These are phyloP conservation scores for Nannochloris sp. DNA, from an alignment of 139 green algal species.

Conservation along the genomic window DNA sequence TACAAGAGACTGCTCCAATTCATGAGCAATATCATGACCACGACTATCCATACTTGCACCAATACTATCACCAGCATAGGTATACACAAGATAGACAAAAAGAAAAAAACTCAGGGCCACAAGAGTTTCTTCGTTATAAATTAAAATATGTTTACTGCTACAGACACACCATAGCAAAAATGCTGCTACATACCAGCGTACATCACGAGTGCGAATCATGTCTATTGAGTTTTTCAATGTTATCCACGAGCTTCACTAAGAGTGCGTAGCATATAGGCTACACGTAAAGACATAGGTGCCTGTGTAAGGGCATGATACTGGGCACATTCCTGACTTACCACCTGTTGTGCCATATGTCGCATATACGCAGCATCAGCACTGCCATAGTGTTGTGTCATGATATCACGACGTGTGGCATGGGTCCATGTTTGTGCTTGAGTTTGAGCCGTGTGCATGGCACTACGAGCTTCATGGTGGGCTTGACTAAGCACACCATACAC, in stretches of 20 bases:
- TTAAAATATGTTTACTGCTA: conserved; percentile 43
- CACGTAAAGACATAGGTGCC: not conserved
- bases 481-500: not conserved
- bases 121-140: conserved; percentile 44
- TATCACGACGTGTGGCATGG: not conserved
- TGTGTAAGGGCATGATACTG: not conserved
- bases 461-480: not conserved
- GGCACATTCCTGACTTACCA: not conserved
- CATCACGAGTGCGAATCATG: not conserved
- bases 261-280: not conserved
- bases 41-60: conserved; percentile 31
- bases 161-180: conserved; percentile 42
- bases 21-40: conserved; percentile 25
- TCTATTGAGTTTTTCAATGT: not conserved
- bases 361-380: not conserved
- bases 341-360: not conserved
- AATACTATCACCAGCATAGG: conserved; percentile 35
- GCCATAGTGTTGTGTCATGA: not conserved
- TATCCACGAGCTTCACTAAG: too few relatives aligned
- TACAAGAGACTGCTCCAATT: conserved; percentile 42
- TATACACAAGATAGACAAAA: conserved; percentile 29
- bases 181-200: conserved; percentile 15
- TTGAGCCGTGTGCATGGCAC: not conserved
- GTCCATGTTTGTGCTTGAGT: not conserved
- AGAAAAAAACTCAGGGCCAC: conserved; percentile 28